Base-by-base conservation (phyloP, 306 rosid genomes). In the Quercus cerris region DNA sequence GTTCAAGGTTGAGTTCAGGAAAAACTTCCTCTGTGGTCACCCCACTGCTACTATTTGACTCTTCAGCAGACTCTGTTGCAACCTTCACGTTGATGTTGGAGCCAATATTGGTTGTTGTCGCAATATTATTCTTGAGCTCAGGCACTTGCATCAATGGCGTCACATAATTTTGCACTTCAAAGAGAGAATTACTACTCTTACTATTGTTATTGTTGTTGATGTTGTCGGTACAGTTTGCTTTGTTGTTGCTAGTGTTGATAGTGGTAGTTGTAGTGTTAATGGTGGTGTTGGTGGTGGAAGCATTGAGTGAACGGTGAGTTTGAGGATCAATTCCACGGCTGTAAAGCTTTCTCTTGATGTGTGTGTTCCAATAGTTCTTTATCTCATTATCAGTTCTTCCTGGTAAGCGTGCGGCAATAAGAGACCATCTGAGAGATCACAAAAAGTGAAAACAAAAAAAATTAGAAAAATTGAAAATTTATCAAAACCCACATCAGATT, bases 321-420 rank as follows among this genome's bases (percentile, higher is more conserved):
- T 87, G 92, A 0, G 97, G 97, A 76, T 92, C 91, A 11, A 92
- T 80, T 80, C 94, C 97, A 13, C 90, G 88, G 80, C 86, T 85
- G 19, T 88, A 83, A 64, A 92, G 91, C 77, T 90, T 92, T 35
- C 97, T 56, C 66, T 85, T 90, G 75, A 92, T 78, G 82, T 88
- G 97, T 2, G 97, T 92, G 80, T 92, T 92, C 94, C 94, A 90
- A 22, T 91, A 88, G 78, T 91, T 91, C 75, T 91, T 91, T 6
- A 91, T 90, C 82, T 91, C 97, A 5, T 91, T 91, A 27, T 91
- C 97, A 1, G 97, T 91, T 78, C 97, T 85, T 58, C 97, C 97
- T 0, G 94, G 97, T 56, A 91, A 77, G 46, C 90, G 82, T 6
- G 92, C 90, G 3, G 97, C 97, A 69, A 91, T 91, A 8, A 89